Base-by-base conservation (phyloP, 345 rosid genomes). In the Barbarea vulgaris region DNA sequence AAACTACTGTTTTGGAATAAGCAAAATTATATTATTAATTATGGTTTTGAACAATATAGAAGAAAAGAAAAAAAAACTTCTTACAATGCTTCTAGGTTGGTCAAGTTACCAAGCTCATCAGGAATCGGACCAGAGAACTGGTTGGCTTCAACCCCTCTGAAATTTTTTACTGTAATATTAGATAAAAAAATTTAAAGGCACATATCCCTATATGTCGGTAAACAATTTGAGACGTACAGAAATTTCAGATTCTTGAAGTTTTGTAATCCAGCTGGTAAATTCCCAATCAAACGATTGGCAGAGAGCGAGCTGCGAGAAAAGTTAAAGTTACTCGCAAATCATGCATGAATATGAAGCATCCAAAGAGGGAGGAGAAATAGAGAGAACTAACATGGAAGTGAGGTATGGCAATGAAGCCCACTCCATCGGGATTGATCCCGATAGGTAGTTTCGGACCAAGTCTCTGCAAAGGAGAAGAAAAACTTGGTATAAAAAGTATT, bases 91-190 rank as follows among this genome's bases (percentile, higher is more conserved):
- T 27, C 27, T 68, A 87, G 76, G 77, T 63, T 82, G 52, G 72
- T 78, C 21, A 87, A 61, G 46, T 85, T 73, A 57, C 88, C 89
- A 36, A 85, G 71, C 76, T 87, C 85, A 4, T 75, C 48, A 52
- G 94, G 88, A 19, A 89, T 47, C 1, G 42, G 11, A 19, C 91
- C 89, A 22, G 78, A 84, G 75, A 89, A 83, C 31, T 79, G 76
- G 77, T 89, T 89, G 9, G 83, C 81, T 81, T 84, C 91, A n/a
- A 89, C 74, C 60, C 25, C 46, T 73, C 91, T 89, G 81, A n/a
- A 60, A 67, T 31, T 48, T 14, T 13, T 17, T 14, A 25, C 24
- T 0, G 21, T 34, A 64, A 51, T 31, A 57, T 17, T 4, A 28
- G 9, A 12, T 4, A n/a, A n/a, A n/a, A 4, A 17, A 58, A 44